These are phyloP conservation scores for Cladosporium sp. DNA, from an alignment of 2,329 filamentous ascomycete genomes.

Conservation along the genomic window DNA sequence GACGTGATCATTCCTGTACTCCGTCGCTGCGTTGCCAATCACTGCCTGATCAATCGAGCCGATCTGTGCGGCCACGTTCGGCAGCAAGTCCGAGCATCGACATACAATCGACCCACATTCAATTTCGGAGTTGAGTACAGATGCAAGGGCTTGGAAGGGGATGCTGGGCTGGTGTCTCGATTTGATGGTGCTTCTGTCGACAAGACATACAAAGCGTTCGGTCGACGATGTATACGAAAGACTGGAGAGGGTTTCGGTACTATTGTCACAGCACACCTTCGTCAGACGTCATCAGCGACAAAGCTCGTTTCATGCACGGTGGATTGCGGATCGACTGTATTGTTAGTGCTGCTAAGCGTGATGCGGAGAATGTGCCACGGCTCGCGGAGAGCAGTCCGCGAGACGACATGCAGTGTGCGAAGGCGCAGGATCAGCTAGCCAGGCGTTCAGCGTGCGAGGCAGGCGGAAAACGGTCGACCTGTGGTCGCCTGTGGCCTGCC, in stretches of 20 bases:
- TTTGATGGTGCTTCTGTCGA: background rate
- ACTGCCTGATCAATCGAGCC: background rate
- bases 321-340: background rate
- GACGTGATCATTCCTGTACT: background rate
- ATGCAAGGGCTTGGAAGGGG: background rate
- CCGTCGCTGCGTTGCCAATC: background rate
- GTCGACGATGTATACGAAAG: background rate
- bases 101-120: background rate
- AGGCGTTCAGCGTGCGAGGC: background rate
- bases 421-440: background rate
- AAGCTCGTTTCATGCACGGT: constrained; percentile 1
- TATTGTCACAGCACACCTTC: background rate
- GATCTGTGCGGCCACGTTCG: constrained; percentile 12
- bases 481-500: background rate
- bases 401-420: background rate
- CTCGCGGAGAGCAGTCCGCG: background rate
- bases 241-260: background rate
- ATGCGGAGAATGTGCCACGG: constrained; percentile 7
- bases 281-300: background rate
- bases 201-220: background rate
- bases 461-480: background rate
- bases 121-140: background rate
- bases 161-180: background rate
- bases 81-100: background rate
- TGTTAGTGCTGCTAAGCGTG: background rate